A percentile compares a stretch with the other conserved stretches of the same genome.
These are phyloP conservation scores for Trametes sp. DNA, from an alignment of 1,284 basidiomycete species.

Conservation along the genomic window DNA sequence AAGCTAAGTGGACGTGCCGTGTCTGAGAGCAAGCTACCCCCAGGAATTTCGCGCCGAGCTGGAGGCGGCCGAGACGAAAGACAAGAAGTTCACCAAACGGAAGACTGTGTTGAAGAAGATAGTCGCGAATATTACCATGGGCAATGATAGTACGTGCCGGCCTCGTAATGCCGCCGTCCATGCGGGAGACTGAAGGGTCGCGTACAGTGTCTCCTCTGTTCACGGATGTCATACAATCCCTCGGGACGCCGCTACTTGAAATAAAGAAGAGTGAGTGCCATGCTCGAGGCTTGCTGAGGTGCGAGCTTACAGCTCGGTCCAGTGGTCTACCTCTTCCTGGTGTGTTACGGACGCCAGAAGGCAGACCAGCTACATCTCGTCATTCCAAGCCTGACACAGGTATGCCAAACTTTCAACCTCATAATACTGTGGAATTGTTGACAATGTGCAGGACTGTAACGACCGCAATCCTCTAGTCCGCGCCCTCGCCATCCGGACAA, in stretches of 20 bases:
- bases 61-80: slow-evolving; percentile 88
- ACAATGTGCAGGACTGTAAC: slow-evolving; percentile 77
- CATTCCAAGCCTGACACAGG: slow-evolving; percentile 90
- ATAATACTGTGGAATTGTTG: slow-evolving; percentile 17
- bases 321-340: slow-evolving; percentile 95
- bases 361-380: slow-evolving; percentile 90
- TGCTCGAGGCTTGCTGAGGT: background rate
- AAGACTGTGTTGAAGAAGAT: slow-evolving; percentile 96
- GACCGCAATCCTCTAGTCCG: slow-evolving; percentile 93
- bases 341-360: slow-evolving; percentile 90
- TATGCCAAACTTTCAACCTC: slow-evolving; percentile 37
- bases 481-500: slow-evolving; percentile 92
- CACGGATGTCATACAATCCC: slow-evolving; percentile 88
- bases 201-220: slow-evolving; percentile 90
- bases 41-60: slow-evolving; percentile 90
- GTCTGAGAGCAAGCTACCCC: slow-evolving; percentile 27
- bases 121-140: slow-evolving; percentile 96
- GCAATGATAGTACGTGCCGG: slow-evolving; percentile 84
- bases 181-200: slow-evolving; percentile 18
- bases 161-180: background rate
- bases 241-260: slow-evolving; percentile 90
- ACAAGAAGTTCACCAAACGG: slow-evolving; percentile 92
- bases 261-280: slow-evolving; percentile 93
- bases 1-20: slow-evolving; percentile 13
- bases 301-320: slow-evolving; percentile 18